Evolutionary conservation across 345 rosid genomes (phyloP), one percentile per base, ranked within the genome.

Genomic region (Acer saccharum): DNA sequence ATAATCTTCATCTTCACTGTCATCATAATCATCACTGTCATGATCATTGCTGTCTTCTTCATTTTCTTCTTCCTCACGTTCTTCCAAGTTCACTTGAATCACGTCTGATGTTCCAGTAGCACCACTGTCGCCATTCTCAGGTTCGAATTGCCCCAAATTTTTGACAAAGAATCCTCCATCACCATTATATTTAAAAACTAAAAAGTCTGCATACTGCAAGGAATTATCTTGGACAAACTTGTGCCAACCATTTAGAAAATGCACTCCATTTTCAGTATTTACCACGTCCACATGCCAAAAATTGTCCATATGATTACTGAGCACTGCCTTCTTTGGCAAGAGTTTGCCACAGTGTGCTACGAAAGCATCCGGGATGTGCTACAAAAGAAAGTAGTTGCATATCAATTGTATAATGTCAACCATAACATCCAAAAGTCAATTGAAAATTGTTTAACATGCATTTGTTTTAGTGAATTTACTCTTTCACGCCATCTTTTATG

Each of bases 211-310:
- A 0, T 4, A 9, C 20, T 46, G 74, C 8, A 75, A 6, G 2
- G 0, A 13, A 23, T 80, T 80, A 25, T 69, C 82, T 61, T 32
- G 29, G 11, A 39, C 35, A 62, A 80, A 80, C 29, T 64, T 67
- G 32, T 17, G 75, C 82, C 79, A 80, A 44, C 70, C 79, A 23
- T 75, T 50, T 13, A 69, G 57, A 41, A 80, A 68, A 54, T n/a
- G 20, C 23, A 65, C 13, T 2, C 43, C 17, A 0, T 12, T 41
- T 3, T 57, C 68, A 18, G 32, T 32, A 48, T n/a, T 1, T 4
- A 1, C 41, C 76, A 72, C 71, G 1, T 72, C 39, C n/a, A 78
- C 66, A 29, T 1, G 76, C 81, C 81, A 78, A 9, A 10, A 25
- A 46, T 48, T 29, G 16, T 71, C 76, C 5, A 18, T 32, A 21